Percentiles rank a stretch among this genome's conserved stretches.
phyloP scores from a whole-genome alignment of 768 basidiomycete genomes.

The Leccinum variicolor region DNA sequence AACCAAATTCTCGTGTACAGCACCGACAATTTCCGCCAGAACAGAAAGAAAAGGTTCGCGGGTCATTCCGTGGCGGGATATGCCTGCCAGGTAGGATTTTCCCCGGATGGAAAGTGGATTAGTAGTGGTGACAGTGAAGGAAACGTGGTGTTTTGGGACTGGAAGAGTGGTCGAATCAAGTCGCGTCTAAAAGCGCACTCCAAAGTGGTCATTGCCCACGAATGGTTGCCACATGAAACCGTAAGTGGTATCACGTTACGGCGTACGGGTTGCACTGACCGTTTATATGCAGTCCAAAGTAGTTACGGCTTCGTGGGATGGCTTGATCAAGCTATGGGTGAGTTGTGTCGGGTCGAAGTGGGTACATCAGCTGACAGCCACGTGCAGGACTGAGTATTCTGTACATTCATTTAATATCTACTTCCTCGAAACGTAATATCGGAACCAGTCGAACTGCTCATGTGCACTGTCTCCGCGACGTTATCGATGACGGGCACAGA shows the following conservation, averaged over 20 bases:
- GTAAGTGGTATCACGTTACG: slow-evolving; percentile 47
- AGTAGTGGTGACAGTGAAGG: slow-evolving; percentile 95
- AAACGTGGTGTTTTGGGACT: slow-evolving; percentile 98
- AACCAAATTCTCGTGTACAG: slow-evolving; percentile 98
- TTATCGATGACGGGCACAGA: slow-evolving; percentile 6
- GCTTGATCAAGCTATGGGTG: slow-evolving; percentile 96
- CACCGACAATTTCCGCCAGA: slow-evolving; percentile 97
- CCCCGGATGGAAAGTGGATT: slow-evolving; percentile 97
- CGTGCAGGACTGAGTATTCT: slow-evolving; percentile 30
- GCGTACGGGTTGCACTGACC: slow-evolving; percentile 8
- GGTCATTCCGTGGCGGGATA: slow-evolving; percentile 97
- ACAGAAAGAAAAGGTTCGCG: slow-evolving; percentile 97
- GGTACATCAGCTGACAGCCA: slow-evolving; percentile 2
- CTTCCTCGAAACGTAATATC: not conserved
- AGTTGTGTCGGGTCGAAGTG: slow-evolving; percentile 25
- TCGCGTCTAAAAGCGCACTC: slow-evolving; percentile 84
- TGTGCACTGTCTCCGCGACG: not conserved
- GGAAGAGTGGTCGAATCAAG: slow-evolving; percentile 97
- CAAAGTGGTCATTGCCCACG: slow-evolving; percentile 97
- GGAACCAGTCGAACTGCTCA: not conserved
- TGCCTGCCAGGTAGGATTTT: slow-evolving; percentile 96
- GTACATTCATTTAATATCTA: slow-evolving; percentile 10
- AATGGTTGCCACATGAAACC: slow-evolving; percentile 96
- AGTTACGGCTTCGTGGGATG: slow-evolving; percentile 97
- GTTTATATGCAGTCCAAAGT: slow-evolving; percentile 75